Base-by-base conservation (phyloP, 2,329 filamentous ascomycete species). In the Cryphonectria nitschkei region DNA sequence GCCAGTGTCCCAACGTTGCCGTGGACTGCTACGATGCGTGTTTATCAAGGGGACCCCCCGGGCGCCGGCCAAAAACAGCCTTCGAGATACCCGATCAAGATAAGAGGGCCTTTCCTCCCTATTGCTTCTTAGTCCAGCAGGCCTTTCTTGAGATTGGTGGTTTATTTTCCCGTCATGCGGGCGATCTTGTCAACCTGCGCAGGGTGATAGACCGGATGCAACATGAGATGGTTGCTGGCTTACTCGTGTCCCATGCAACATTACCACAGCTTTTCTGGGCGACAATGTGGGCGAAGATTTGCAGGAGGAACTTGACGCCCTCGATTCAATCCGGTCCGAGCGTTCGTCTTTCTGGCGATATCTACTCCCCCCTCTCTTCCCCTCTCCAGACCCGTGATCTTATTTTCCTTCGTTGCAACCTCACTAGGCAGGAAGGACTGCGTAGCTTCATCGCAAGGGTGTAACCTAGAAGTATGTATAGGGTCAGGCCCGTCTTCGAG, bases 181-280 rank as follows among this genome's bases (percentile, higher is more conserved):
- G 13, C 32, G 63, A 65, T 65, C 63, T 22, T 54, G 29, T 65
- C 63, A 65, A 54, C 63, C 13, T 26, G 13, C n/a, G 39, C 13
- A 26, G 22, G 11, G 46, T 46, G 63, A 54, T 65, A 65, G 43
- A 46, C 63, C 63, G 46, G 46, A 63, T 63, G 61, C 39, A 63
- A 63, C 61, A n/a, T 43, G 46, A 16, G 43, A 65, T 65, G 26
- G 60, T 32, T 52, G 29, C 63, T 32, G 26, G 26, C 54, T 58
- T 58, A 32, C 26, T 32, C 26, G 54, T 58, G 54, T 32, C 29
- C 46, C 43, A 37, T 52, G 63, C 46, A 65, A 65, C 63, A 52
- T 52, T n/a, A 19, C 58, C 34, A 39, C 2, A 58, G 54, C 46
- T 3, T 32, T 19, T 34, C 26, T 22, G 13, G 8, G 58, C 22